Percentiles rank a stretch among this genome's conserved stretches.
phyloP scores from a whole-genome alignment of 2,329 filamentous ascomycete species.

The Diaporthe ampelina region DNA sequence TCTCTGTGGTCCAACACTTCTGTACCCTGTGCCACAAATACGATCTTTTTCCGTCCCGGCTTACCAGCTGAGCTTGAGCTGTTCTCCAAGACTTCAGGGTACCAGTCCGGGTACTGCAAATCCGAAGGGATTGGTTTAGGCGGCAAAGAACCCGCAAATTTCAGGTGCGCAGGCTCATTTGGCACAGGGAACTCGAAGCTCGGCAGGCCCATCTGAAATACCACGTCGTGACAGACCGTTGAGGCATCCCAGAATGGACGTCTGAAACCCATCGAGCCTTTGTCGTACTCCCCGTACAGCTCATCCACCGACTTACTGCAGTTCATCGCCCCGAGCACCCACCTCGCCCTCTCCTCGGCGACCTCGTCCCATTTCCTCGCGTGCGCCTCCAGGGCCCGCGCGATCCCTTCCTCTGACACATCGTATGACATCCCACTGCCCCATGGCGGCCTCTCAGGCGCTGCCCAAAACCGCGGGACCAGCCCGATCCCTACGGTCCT shows the following conservation, averaged over 20 bases:
- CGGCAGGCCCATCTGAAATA: slow-evolving; percentile 37
- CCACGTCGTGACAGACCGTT: slow-evolving; percentile 34
- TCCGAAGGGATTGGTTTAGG: slow-evolving; percentile 48
- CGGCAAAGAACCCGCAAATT: slow-evolving; percentile 46
- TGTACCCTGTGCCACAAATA: slow-evolving; percentile 64
- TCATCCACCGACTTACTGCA: slow-evolving; percentile 31
- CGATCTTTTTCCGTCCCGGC: slow-evolving; percentile 52
- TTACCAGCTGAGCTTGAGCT: slow-evolving; percentile 36
- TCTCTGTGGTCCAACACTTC: slow-evolving; percentile 55
- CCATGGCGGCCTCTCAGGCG: slow-evolving; percentile 34
- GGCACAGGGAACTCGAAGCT: slow-evolving; percentile 31
- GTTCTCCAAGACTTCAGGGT: slow-evolving; percentile 56
- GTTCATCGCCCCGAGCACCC: slow-evolving; percentile 31
- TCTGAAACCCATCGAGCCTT: neutral
- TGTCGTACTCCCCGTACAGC: slow-evolving; percentile 6
- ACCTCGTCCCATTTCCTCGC: slow-evolving; percentile 19
- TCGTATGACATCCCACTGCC: slow-evolving; percentile 27
- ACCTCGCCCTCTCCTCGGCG: slow-evolving; percentile 26
- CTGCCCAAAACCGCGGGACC: slow-evolving; percentile 29
- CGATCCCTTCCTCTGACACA: slow-evolving; percentile 12
- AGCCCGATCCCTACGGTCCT: slow-evolving; percentile 15
- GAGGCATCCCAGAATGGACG: slow-evolving; percentile 27
- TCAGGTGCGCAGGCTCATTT: slow-evolving; percentile 31
- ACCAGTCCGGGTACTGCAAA: slow-evolving; percentile 59
- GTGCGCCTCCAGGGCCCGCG: neutral